Evolutionary conservation across 768 basidiomycete genomes (phyloP).

Genomic region (Ramaria sp.): DNA sequence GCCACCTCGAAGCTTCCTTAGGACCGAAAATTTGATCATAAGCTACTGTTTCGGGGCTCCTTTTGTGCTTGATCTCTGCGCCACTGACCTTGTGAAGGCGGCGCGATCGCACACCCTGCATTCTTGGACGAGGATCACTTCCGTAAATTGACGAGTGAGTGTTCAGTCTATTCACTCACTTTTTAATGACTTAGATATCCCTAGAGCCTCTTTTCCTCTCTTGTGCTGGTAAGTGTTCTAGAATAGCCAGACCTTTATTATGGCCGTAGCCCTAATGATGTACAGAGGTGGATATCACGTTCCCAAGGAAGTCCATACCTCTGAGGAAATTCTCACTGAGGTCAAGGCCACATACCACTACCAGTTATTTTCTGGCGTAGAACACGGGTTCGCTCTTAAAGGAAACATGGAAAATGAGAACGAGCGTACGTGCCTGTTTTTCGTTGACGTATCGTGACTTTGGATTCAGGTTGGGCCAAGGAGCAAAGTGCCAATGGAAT

Average conservation of each 20-base stretch:
- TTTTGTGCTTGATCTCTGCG: slow-evolving; percentile 13
- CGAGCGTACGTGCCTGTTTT: slow-evolving; percentile 17
- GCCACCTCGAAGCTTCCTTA: background rate
- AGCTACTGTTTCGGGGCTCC: slow-evolving; percentile 20
- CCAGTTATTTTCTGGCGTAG: slow-evolving; percentile 41
- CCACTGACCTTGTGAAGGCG: slow-evolving; percentile 5
- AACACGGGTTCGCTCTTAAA: slow-evolving; percentile 27
- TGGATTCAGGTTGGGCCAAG: slow-evolving; percentile 42
- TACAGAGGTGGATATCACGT: slow-evolving; percentile 44
- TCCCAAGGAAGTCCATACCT: slow-evolving; percentile 40
- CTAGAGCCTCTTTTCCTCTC: slow-evolving; percentile 15
- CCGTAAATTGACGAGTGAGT: slow-evolving; percentile 10
- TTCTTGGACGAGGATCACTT: slow-evolving; percentile 14
- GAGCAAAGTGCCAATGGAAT: slow-evolving; percentile 45
- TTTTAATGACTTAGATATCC: background rate
- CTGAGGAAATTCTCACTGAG: slow-evolving; percentile 45
- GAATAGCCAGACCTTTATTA: background rate
- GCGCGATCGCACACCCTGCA: slow-evolving; percentile 17
- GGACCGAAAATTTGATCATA: background rate
- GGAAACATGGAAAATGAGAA: slow-evolving; percentile 23
- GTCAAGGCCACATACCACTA: slow-evolving; percentile 43
- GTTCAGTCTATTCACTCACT: background rate
- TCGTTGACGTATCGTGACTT: background rate
- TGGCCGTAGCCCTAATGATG: background rate
- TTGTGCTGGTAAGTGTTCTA: slow-evolving; percentile 7